Evolutionary conservation across 768 basidiomycete species (phyloP).

Genomic region (Amanita phalloides): DNA sequence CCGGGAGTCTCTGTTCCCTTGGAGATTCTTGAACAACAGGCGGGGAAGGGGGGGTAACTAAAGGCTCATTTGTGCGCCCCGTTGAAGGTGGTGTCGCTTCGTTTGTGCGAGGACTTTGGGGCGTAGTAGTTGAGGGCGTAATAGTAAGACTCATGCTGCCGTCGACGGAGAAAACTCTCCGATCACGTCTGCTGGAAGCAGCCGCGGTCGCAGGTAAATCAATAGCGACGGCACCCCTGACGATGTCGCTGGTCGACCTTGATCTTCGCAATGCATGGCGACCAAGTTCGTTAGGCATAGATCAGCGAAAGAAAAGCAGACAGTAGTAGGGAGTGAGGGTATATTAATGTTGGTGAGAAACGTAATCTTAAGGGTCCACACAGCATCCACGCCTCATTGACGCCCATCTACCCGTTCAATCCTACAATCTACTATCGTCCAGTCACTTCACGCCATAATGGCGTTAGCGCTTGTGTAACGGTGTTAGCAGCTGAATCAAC

Average conservation of each 20-base stretch:
- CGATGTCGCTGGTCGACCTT: slow-evolving; percentile 29
- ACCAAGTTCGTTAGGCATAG: slow-evolving; percentile 11
- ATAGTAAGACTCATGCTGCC: slow-evolving; percentile 1
- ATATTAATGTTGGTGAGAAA: neutral
- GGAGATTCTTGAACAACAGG: neutral
- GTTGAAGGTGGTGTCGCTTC: neutral
- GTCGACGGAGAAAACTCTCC: slow-evolving; percentile 5
- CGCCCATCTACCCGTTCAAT: neutral
- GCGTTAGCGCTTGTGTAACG: slow-evolving; percentile 65
- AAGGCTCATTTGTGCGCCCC: neutral
- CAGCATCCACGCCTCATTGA: neutral
- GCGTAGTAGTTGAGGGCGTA: neutral
- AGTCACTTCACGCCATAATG: slow-evolving; percentile 44
- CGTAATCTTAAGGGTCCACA: neutral
- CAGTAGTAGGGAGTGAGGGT: neutral
- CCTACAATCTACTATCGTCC: slow-evolving; percentile 13
- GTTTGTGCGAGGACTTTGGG: neutral
- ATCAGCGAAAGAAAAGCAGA: slow-evolving; percentile 8
- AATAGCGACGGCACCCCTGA: slow-evolving; percentile 17
- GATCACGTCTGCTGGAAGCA: neutral
- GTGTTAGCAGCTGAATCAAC: slow-evolving; percentile 36
- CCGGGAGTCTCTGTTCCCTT: neutral
- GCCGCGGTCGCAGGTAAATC: neutral
- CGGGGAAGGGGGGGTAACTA: neutral
- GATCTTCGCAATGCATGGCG: slow-evolving; percentile 23